A percentile compares a stretch with the other conserved stretches of the same genome.
These are phyloP conservation scores for Globisporangium echinulatum DNA, from an alignment of 352 stramenopile genomes.

Conservation along the genomic window DNA sequence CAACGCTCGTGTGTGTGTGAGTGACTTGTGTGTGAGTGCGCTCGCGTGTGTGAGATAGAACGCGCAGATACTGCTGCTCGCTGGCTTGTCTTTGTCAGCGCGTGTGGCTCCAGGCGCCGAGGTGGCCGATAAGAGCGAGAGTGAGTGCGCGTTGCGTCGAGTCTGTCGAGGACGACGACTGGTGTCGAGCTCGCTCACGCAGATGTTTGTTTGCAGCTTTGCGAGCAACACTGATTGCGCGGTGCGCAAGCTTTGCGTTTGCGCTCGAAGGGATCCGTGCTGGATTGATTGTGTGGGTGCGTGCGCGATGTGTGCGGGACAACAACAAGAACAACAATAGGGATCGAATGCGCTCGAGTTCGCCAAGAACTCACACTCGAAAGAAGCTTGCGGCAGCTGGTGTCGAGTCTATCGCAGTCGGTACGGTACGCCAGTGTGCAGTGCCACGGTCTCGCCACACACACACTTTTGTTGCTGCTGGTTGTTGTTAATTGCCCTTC, in stretches of 20 bases:
- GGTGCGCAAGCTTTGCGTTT: background rate
- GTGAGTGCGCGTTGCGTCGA: background rate
- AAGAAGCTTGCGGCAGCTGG: too few species aligned
- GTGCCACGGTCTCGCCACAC: background rate
- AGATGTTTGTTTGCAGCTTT: background rate
- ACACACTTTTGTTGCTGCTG: too few species aligned
- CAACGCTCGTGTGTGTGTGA: background rate
- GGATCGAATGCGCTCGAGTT: too few species aligned
- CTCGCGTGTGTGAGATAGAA: background rate
- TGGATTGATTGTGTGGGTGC: background rate
- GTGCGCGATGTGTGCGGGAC: too few species aligned
- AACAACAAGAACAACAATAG: too few species aligned
- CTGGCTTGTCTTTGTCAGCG: slow-evolving; percentile 1
- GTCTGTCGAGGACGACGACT: too few species aligned
- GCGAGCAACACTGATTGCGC: too few species aligned
- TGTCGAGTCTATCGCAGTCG: background rate
- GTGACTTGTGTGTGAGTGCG: background rate
- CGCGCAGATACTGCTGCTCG: background rate
- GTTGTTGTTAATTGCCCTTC: too few species aligned
- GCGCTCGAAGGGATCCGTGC: background rate
- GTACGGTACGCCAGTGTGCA: background rate
- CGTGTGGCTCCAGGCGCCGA: too few species aligned
- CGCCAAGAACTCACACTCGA: too few species aligned
- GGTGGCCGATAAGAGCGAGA: background rate
- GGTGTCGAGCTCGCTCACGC: background rate